phyloP scores from a whole-genome alignment of 2,329 filamentous ascomycete species.

The Biscogniauxia mediterranea region DNA sequence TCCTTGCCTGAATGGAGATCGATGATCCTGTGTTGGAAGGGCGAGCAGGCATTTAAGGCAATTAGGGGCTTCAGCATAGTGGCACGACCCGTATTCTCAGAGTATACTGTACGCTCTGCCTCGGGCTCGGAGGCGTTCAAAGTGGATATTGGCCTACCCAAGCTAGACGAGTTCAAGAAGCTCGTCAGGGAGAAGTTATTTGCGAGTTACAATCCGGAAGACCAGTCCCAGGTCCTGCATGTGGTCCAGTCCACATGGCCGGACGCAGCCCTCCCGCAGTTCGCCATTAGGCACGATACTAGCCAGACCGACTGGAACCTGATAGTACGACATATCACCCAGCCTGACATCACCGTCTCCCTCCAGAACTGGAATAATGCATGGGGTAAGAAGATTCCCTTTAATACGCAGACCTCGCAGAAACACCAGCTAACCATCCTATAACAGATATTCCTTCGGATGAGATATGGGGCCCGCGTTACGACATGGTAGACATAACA shows the following conservation, averaged over 20 bases:
- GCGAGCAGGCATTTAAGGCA: not conserved
- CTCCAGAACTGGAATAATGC: constrained; percentile 12
- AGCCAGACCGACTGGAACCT: constrained; percentile 26
- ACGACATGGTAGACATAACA: constrained; percentile 3
- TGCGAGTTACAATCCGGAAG: constrained; percentile 5
- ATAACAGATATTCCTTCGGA: constrained; percentile 7
- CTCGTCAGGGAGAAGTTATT: constrained; percentile 4
- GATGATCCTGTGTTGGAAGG: constrained; percentile 1
- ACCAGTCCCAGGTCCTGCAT: constrained; percentile 13
- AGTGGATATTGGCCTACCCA: constrained; percentile 3
- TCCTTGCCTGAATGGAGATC: constrained; percentile 11
- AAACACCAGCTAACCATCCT: constrained; percentile 7
- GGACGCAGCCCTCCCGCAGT: constrained; percentile 7
- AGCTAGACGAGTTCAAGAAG: constrained; percentile 6
- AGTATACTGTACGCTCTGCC: constrained; percentile 12
- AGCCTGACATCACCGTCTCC: constrained; percentile 18
- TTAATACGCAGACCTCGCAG: not conserved
- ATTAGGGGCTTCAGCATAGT: constrained; percentile 11
- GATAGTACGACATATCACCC: constrained; percentile 27
- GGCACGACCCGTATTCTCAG: constrained; percentile 18
- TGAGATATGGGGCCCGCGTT: constrained; percentile 22
- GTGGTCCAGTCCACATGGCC: constrained; percentile 12
- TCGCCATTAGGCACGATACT: constrained; percentile 24
- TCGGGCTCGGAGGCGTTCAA: not conserved
- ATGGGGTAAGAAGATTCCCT: constrained; percentile 25